Evolutionary conservation across 2,329 filamentous ascomycete species (phyloP).

Genomic region (Alternaria longipes): DNA sequence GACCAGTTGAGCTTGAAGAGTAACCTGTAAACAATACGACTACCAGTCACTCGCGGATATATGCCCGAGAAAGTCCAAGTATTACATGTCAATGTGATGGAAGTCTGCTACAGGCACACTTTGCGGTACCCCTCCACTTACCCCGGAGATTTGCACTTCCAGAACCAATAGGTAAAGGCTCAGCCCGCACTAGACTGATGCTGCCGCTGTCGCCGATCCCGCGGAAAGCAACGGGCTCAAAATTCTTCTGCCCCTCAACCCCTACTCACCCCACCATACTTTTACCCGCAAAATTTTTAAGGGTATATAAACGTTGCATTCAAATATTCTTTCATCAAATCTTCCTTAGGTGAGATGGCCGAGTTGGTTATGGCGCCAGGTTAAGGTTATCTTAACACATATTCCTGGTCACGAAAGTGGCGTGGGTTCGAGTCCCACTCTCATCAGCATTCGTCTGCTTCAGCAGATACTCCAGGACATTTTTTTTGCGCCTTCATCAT

Average conservation of each 20-base stretch:
- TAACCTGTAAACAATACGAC: conserved; percentile 29
- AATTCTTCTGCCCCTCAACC: not conserved
- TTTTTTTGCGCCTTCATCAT: conserved; percentile 21
- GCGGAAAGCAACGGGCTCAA: not conserved
- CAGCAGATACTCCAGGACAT: conserved; percentile 31
- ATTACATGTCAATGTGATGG: not conserved
- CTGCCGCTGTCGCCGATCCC: not conserved
- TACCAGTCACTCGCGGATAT: not conserved
- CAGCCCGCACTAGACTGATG: not conserved
- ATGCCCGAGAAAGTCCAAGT: not conserved
- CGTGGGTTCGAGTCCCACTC: conserved; percentile 54
- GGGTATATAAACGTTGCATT: too few species aligned
- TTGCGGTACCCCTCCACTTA: not conserved
- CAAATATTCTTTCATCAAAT: too few species aligned
- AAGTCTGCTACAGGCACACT: not conserved
- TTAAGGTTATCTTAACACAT: conserved; percentile 38
- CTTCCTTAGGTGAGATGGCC: conserved; percentile 13
- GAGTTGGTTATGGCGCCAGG: conserved; percentile 47
- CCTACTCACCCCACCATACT: not conserved
- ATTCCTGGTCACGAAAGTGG: conserved; percentile 52
- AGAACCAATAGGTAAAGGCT: not conserved
- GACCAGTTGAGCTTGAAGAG: conserved; percentile 36
- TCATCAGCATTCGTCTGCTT: conserved; percentile 48
- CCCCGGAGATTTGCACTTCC: not conserved
- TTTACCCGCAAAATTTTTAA: accelerated